Evolutionary conservation across 495 filamentous ascomycete genomes (phyloP).

Genomic region (Lepraria neglecta): DNA sequence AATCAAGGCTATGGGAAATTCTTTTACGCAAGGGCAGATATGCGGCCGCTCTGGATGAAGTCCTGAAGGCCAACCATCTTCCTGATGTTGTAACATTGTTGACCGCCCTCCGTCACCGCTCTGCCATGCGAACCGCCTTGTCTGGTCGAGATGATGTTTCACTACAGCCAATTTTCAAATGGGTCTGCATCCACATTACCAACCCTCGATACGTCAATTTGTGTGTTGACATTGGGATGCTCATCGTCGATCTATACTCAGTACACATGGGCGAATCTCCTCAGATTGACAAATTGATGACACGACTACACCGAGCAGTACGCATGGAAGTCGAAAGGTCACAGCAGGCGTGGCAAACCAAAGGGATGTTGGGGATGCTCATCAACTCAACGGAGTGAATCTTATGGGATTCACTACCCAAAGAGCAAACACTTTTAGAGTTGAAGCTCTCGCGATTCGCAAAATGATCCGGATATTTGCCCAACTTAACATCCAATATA

Average conservation of each 20-base stretch:
- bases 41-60: slow-evolving; percentile 67
- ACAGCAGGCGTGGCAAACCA: slow-evolving; percentile 68
- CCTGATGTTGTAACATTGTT: slow-evolving; percentile 66
- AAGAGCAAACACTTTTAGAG: too few species aligned
- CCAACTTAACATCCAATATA: background rate
- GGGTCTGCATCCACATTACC: slow-evolving; percentile 69
- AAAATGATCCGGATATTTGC: background rate
- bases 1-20: slow-evolving; percentile 67
- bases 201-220: slow-evolving; percentile 72
- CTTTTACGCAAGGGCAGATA: slow-evolving; percentile 75
- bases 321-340: slow-evolving; percentile 71
- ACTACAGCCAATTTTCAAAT: slow-evolving; percentile 74
- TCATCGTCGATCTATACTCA: slow-evolving; percentile 80
- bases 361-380: slow-evolving; percentile 80
- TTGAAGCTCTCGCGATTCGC: background rate
- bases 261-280: slow-evolving; percentile 67
- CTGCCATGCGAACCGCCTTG: slow-evolving; percentile 75
- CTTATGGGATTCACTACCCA: background rate
- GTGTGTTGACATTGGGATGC: slow-evolving; percentile 70
- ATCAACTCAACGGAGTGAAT: slow-evolving; percentile 17
- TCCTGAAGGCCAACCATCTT: slow-evolving; percentile 50
- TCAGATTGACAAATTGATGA: slow-evolving; percentile 62
- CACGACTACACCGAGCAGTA: slow-evolving; percentile 59
- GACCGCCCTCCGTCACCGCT: slow-evolving; percentile 78
- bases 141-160: slow-evolving; percentile 74